Percentiles rank a stretch among this genome's conserved stretches.
Conservation (phyloP, 2,329 filamentous ascomycete species). For the Pseudonectria buxi region DNA sequence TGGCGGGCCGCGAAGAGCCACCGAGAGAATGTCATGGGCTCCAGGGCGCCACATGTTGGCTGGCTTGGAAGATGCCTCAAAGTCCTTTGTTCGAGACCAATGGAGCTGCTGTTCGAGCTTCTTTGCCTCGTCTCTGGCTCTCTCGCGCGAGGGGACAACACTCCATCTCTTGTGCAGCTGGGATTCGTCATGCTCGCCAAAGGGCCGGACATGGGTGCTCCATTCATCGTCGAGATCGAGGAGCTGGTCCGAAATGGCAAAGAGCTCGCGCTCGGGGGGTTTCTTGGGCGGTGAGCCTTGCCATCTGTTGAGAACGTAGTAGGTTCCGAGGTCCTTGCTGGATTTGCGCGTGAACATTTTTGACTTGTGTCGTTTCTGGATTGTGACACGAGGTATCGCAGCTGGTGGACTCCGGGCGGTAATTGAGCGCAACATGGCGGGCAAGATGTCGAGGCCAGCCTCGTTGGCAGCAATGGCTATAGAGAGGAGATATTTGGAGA, state of each 20-base stretch:
- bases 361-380: slow-evolving; percentile 5
- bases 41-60: slow-evolving; percentile 32
- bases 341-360: slow-evolving; percentile 20
- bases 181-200: slow-evolving; percentile 30
- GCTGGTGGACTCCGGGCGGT: slow-evolving; percentile 2
- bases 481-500: too few species aligned
- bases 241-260: slow-evolving; percentile 36
- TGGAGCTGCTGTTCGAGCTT: slow-evolving; percentile 24
- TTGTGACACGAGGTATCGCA: neutral
- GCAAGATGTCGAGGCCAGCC: too few species aligned
- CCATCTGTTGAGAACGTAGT: slow-evolving; percentile 21
- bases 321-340: slow-evolving; percentile 16
- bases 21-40: slow-evolving; percentile 37
- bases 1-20: slow-evolving; percentile 27
- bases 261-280: slow-evolving; percentile 22
- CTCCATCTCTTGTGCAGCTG: slow-evolving; percentile 25
- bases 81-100: slow-evolving; percentile 19
- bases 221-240: slow-evolving; percentile 48
- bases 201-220: slow-evolving; percentile 35
- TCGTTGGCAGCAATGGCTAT: too few species aligned
- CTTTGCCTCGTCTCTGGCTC: slow-evolving; percentile 20
- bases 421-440: slow-evolving; percentile 11
- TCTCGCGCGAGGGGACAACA: slow-evolving; percentile 12
- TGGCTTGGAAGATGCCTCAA: slow-evolving; percentile 17
- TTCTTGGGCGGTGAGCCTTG: slow-evolving; percentile 4